Percentiles rank a stretch among this genome's conserved stretches.
Evolutionary conservation across 306 rosid species (phyloP).

Genomic region (Erythrophleum fordii): DNA sequence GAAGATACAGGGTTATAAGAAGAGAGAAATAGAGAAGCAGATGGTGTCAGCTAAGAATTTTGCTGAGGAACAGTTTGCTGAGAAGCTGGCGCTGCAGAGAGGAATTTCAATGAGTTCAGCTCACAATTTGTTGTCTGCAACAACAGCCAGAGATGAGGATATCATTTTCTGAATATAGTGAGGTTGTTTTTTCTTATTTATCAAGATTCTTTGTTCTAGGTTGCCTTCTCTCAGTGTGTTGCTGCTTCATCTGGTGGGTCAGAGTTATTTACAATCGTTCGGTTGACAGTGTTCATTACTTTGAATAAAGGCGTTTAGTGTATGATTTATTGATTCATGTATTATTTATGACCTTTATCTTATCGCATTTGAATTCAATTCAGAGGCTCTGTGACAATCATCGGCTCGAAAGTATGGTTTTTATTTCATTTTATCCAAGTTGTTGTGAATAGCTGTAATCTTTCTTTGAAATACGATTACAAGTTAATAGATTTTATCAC

Average conservation of each 20-base stretch:
- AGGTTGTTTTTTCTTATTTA: conserved; percentile 28
- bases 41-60: conserved; percentile 47
- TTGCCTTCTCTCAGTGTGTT: conserved; percentile 18
- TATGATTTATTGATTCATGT: conserved; percentile 40
- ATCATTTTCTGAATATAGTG: conserved; percentile 64
- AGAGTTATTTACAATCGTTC: conserved; percentile 33
- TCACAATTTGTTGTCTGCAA: conserved; percentile 63
- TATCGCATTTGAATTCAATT: conserved; percentile 27
- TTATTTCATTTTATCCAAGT: conserved; percentile 16
- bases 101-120: conserved; percentile 60
- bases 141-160: conserved; percentile 67
- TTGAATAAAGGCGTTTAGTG: conserved; percentile 45
- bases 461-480: conserved; percentile 15
- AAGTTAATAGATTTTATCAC: conserved; percentile 21
- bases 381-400: conserved; percentile 29
- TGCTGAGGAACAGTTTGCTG: conserved; percentile 62
- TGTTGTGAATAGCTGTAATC: conserved; percentile 35
- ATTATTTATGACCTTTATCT: conserved; percentile 33
- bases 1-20: conserved; percentile 91
- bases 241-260: background rate
- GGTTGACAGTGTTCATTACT: conserved; percentile 39
- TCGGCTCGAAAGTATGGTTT: conserved; percentile 33
- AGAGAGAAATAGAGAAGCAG: conserved; percentile 83
- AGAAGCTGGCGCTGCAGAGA: conserved; percentile 54
- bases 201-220: conserved; percentile 24